A percentile compares a stretch with the other conserved stretches of the same genome.
phyloP scores from a whole-genome alignment of 306 rosid genomes.

The Malus sieversii region DNA sequence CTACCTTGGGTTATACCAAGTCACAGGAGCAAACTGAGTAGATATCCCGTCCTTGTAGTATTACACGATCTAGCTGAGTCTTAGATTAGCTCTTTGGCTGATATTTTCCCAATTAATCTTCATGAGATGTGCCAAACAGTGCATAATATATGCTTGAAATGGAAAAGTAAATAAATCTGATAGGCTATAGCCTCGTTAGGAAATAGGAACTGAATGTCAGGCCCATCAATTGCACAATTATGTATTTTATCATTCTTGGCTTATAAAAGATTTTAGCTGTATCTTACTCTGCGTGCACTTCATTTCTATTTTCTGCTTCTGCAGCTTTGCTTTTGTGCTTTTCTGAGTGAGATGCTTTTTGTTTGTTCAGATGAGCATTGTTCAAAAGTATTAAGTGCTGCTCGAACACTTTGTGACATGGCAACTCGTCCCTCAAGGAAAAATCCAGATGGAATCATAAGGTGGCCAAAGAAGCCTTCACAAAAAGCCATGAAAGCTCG shows the following conservation, averaged over 20 bases:
- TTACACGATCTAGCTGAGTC: background rate
- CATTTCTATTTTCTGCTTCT: background rate
- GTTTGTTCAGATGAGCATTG: slow-evolving; percentile 53
- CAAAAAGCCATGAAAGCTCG: slow-evolving; percentile 67
- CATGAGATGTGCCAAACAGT: background rate
- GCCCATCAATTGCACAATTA: background rate
- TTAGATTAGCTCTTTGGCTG: background rate
- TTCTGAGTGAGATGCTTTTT: slow-evolving; percentile 16
- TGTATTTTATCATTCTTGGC: background rate
- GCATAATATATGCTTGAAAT: background rate
- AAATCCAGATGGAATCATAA: slow-evolving; percentile 45
- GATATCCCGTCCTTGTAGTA: background rate
- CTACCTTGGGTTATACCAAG: background rate
- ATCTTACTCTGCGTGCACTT: slow-evolving; percentile 5
- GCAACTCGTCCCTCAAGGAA: slow-evolving; percentile 36
- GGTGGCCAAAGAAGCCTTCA: slow-evolving; percentile 75
- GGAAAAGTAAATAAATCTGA: background rate
- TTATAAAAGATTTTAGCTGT: background rate
- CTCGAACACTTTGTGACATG: slow-evolving; percentile 63
- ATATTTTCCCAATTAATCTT: slow-evolving; percentile 1
- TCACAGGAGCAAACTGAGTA: background rate
- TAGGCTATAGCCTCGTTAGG: background rate
- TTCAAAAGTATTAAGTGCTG: slow-evolving; percentile 62
- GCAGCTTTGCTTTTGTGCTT: background rate
- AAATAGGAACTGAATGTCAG: background rate